A percentile compares a stretch with the other conserved stretches of the same genome.
Evolutionary conservation across 805 yeast genomes (phyloP).

Genomic region (Lachancea fermentati): DNA sequence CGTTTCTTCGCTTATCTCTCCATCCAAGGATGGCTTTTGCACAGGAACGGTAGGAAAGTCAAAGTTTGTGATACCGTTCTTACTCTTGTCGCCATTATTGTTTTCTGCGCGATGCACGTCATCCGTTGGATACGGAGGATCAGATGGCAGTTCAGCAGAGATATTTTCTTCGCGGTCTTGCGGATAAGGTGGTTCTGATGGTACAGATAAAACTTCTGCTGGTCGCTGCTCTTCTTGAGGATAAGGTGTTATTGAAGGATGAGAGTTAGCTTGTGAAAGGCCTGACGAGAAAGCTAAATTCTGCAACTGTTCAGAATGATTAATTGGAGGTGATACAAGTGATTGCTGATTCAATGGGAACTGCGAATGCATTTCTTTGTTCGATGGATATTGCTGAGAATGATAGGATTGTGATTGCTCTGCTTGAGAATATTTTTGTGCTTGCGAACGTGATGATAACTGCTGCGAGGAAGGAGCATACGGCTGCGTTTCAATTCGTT

Average conservation of each 20-base stretch:
- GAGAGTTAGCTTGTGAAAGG: neutral
- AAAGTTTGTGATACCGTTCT: slow-evolving; percentile 31
- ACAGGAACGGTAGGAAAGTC: slow-evolving; percentile 40
- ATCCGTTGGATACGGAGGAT: slow-evolving; percentile 22
- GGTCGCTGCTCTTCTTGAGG: slow-evolving; percentile 2
- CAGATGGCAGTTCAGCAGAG: neutral
- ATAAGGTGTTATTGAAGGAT: slow-evolving; percentile 1
- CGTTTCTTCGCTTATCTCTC: slow-evolving; percentile 5
- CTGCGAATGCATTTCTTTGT: too few species aligned
- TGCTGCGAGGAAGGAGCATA: too few species aligned
- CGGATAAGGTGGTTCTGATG: slow-evolving; percentile 20
- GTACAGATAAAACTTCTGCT: slow-evolving; percentile 6
- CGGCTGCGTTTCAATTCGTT: too few species aligned
- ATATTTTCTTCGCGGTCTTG: neutral
- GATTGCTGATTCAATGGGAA: neutral
- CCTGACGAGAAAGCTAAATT: neutral
- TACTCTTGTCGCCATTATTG: slow-evolving; percentile 2
- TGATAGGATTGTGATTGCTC: slow-evolving; percentile 6
- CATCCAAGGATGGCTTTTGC: slow-evolving; percentile 17
- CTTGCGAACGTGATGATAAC: neutral
- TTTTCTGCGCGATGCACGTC: slow-evolving; percentile 12
- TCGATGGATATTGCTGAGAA: neutral
- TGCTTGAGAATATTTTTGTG: slow-evolving; percentile 10
- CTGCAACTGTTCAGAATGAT: neutral
- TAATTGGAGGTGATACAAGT: neutral